These are phyloP conservation scores for Pseudogymnoascus sp. DNA, from an alignment of 2,329 filamentous ascomycete genomes.

Conservation along the genomic window DNA sequence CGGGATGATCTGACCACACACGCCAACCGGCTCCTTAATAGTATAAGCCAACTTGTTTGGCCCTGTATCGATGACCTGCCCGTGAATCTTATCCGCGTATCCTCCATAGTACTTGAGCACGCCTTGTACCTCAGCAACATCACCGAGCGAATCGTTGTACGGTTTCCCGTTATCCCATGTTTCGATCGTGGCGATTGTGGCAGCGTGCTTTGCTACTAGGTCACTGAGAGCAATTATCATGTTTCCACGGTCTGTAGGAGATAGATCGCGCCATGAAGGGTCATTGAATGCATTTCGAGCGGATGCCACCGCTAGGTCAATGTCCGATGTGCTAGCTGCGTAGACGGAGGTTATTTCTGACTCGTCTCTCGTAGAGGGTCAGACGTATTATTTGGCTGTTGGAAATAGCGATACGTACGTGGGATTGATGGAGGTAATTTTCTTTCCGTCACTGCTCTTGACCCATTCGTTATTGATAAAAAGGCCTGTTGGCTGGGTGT, in stretches of 20 bases:
- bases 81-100: constrained; percentile 64
- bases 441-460: constrained; percentile 54
- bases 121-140: constrained; percentile 58
- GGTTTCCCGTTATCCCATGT: constrained; percentile 84
- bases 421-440: constrained; percentile 61
- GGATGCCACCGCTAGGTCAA: constrained; percentile 60
- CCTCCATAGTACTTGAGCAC: constrained; percentile 76
- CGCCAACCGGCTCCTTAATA: constrained; percentile 56
- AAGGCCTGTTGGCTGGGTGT: constrained; percentile 62
- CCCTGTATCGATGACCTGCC: constrained; percentile 59
- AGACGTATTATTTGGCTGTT: background rate
- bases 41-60: constrained; percentile 59
- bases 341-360: constrained; percentile 62
- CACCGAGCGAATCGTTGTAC: constrained; percentile 64
- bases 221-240: constrained; percentile 63
- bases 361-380: constrained; percentile 42
- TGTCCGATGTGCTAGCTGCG: constrained; percentile 56
- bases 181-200: constrained; percentile 73
- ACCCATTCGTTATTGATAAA: constrained; percentile 82
- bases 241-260: constrained; percentile 57
- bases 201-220: constrained; percentile 66
- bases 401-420: constrained; percentile 36
- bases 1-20: constrained; percentile 64
- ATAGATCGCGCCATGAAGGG: constrained; percentile 57
- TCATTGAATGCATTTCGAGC: constrained; percentile 60